Evolutionary conservation across 495 filamentous ascomycete species (phyloP).

Genomic region (Zalerion maritima): DNA sequence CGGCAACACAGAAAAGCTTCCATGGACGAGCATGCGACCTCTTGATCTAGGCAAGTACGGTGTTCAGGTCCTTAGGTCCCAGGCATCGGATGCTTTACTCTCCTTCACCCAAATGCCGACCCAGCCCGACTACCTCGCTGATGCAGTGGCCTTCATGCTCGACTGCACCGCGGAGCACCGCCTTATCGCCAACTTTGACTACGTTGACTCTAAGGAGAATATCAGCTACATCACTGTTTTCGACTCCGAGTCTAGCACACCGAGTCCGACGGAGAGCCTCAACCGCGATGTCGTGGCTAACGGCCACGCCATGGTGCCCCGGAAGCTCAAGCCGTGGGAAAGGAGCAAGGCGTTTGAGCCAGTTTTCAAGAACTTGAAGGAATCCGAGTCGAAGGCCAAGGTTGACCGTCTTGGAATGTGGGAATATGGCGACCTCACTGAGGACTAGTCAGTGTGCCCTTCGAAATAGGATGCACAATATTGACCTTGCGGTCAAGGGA

Average conservation of each 20-base stretch:
- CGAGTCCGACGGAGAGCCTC: slow-evolving; percentile 44
- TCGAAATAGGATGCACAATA: too few species aligned
- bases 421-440: slow-evolving; percentile 94
- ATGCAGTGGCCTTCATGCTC: slow-evolving; percentile 57
- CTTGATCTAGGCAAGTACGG: slow-evolving; percentile 66
- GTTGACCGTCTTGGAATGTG: slow-evolving; percentile 69
- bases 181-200: slow-evolving; percentile 84
- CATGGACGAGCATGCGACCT: slow-evolving; percentile 70
- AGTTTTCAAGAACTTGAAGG: slow-evolving; percentile 50
- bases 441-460: slow-evolving; percentile 45
- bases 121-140: slow-evolving; percentile 59
- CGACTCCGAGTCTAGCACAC: slow-evolving; percentile 48
- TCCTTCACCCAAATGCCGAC: slow-evolving; percentile 79
- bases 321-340: slow-evolving; percentile 85
- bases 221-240: slow-evolving; percentile 72
- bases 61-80: slow-evolving; percentile 61
- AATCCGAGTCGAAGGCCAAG: slow-evolving; percentile 63
- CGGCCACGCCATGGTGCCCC: slow-evolving; percentile 77
- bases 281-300: slow-evolving; percentile 73
- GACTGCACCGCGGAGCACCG: slow-evolving; percentile 51
- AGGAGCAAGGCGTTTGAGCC: slow-evolving; percentile 47
- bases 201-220: slow-evolving; percentile 55
- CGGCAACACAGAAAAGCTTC: slow-evolving; percentile 78
- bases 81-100: slow-evolving; percentile 78
- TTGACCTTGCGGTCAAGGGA: too few species aligned